A percentile compares a stretch with the other conserved stretches of the same genome.
These are phyloP conservation scores for Hypericum perforatum DNA, from an alignment of 345 rosid genomes.

Conservation along the genomic window DNA sequence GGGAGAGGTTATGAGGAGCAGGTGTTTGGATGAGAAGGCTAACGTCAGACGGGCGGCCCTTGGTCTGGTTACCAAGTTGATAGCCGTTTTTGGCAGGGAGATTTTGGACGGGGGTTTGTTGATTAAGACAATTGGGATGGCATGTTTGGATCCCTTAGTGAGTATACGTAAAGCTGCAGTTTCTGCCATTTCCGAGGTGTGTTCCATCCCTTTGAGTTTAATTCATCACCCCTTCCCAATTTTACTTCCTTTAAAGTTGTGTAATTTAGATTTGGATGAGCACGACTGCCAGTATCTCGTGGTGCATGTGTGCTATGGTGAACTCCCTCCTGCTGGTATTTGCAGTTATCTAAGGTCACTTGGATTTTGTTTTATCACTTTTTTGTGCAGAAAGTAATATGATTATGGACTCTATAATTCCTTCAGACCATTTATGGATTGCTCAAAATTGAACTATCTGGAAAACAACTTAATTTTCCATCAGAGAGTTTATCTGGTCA, in stretches of 20 bases:
- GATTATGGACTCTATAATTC: too few relatives aligned
- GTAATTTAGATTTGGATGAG: too few relatives aligned
- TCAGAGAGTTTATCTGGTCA: too few relatives aligned
- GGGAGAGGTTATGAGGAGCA: constrained; percentile 51
- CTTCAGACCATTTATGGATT: too few relatives aligned
- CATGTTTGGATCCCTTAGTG: constrained; percentile 90
- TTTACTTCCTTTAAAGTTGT: constrained; percentile 3
- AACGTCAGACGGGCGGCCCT: constrained; percentile 73
- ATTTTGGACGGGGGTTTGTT: constrained; percentile 45
- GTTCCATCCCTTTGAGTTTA: constrained; percentile 16
- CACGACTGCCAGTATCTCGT: too few relatives aligned
- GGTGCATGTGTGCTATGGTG: too few relatives aligned
- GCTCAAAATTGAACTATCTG: too few relatives aligned
- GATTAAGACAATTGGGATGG: constrained; percentile 63
- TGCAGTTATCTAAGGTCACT: too few relatives aligned
- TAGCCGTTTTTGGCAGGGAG: constrained; percentile 48
- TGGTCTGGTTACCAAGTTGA: constrained; percentile 57
- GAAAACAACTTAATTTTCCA: too few relatives aligned
- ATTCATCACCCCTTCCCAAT: constrained; percentile 1
- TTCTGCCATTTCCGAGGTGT: constrained; percentile 84
- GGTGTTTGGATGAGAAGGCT: constrained; percentile 88
- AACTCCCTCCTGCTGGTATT: too few relatives aligned
- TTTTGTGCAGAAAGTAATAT: too few relatives aligned
- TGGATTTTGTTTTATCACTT: too few relatives aligned
- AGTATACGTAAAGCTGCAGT: constrained; percentile 86